phyloP scores from a whole-genome alignment of 495 filamentous ascomycete genomes.

The Hypoxylon rickii region DNA sequence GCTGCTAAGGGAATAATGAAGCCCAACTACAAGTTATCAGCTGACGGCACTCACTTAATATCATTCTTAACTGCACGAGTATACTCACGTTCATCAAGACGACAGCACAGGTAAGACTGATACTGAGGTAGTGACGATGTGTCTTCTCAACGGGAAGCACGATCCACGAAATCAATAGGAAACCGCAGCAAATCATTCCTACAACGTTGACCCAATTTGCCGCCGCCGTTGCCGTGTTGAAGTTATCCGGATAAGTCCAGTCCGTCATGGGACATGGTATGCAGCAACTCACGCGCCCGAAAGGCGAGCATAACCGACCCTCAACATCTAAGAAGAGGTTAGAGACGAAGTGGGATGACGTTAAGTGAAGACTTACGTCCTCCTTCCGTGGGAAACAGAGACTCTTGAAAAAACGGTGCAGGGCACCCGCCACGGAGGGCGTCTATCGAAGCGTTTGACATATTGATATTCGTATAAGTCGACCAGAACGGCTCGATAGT shows the following conservation, averaged over 20 bases:
- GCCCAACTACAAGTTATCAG: constrained; percentile 56
- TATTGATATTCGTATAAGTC: constrained; percentile 18
- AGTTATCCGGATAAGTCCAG: constrained; percentile 81
- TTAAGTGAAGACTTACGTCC: constrained; percentile 48
- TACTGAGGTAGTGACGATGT: constrained; percentile 87
- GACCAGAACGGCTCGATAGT: neutral
- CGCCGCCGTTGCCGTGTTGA: constrained; percentile 63
- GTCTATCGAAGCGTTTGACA: constrained; percentile 36
- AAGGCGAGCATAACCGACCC: constrained; percentile 62
- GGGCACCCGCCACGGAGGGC: constrained; percentile 34
- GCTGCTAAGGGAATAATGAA: constrained; percentile 90
- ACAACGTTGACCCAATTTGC: constrained; percentile 82
- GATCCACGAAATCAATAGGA: constrained; percentile 80
- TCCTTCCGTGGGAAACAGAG: constrained; percentile 36
- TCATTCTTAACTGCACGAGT: neutral
- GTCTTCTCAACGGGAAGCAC: constrained; percentile 89
- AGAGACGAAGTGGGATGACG: constrained; percentile 17
- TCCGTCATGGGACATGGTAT: constrained; percentile 86
- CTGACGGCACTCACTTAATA: neutral
- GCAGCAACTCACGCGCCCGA: constrained; percentile 66
- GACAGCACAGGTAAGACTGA: constrained; percentile 76
- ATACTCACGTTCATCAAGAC: constrained; percentile 75
- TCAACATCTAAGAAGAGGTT: constrained; percentile 58
- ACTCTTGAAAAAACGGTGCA: constrained; percentile 43
- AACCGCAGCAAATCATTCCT: constrained; percentile 70